Evolutionary conservation across 2,329 filamentous ascomycete genomes (phyloP).

Genomic region (Aureobasidium sp.): DNA sequence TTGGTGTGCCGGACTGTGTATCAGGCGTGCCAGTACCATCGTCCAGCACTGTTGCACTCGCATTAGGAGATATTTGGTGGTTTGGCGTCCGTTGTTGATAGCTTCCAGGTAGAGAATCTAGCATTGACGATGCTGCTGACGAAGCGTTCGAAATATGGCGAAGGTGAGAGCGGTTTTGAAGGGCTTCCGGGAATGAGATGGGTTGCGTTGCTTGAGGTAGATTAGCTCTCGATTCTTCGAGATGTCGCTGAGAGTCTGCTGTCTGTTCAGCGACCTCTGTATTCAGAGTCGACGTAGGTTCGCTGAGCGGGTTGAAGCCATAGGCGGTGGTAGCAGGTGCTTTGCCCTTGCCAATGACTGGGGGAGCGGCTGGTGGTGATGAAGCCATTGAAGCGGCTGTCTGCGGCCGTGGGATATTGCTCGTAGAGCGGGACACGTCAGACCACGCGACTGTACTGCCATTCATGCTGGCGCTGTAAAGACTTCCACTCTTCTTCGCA

Average conservation of each 20-base stretch:
- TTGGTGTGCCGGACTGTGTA: slow-evolving; percentile 32
- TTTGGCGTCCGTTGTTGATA: slow-evolving; percentile 6
- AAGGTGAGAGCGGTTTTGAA: slow-evolving; percentile 28
- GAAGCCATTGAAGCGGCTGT: slow-evolving; percentile 14
- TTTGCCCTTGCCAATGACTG: slow-evolving; percentile 39
- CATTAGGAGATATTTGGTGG: background rate
- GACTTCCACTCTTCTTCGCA: slow-evolving; percentile 56
- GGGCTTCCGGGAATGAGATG: slow-evolving; percentile 19
- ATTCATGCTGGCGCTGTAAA: slow-evolving; percentile 33
- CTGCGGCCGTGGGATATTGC: slow-evolving; percentile 43
- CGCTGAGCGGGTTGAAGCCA: slow-evolving; percentile 35
- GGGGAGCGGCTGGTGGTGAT: slow-evolving; percentile 21
- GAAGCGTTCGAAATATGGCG: slow-evolving; percentile 82
- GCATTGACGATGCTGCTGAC: slow-evolving; percentile 68
- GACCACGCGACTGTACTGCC: slow-evolving; percentile 28
- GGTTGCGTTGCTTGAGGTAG: slow-evolving; percentile 26
- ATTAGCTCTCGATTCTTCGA: slow-evolving; percentile 37
- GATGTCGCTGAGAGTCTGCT: slow-evolving; percentile 35
- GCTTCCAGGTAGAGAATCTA: slow-evolving; percentile 55
- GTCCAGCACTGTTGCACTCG: background rate
- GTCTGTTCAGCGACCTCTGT: slow-evolving; percentile 19
- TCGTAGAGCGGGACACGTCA: slow-evolving; percentile 32
- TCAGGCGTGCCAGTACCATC: slow-evolving; percentile 6
- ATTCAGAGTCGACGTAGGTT: slow-evolving; percentile 37
- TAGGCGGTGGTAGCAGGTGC: slow-evolving; percentile 35